Evolutionary conservation across 2,329 filamentous ascomycete species (phyloP), one percentile per base, ranked within the genome.

Genomic region (Verticillium nubilum): DNA sequence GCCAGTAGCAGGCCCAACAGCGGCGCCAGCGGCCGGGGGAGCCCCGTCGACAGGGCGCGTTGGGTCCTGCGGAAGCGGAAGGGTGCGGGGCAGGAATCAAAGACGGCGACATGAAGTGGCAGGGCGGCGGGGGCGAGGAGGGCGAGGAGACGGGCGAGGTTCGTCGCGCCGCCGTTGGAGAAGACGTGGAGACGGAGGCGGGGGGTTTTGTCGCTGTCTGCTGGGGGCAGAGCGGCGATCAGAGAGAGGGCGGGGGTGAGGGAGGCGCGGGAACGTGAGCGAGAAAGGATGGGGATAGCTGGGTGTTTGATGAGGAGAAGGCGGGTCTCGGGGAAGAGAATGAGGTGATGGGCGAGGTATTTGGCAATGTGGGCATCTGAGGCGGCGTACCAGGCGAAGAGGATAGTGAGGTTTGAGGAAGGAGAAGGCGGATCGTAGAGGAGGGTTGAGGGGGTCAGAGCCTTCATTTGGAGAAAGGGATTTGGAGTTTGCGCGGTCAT

Each of bases 371-470:
- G 80, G 6, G 68, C 67, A 42, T 81, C 76, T n/a, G 67, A 73
- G 10, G 81, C 80, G 52, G 74, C 77, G 74, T 82, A 80, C 81
- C 82, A 84, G 7, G 75, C 71, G 35, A 77, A 74, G 35, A 84
- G 55, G 26, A 83, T 62, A 59, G 84, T 73, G 35, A 84, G 73
- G 58, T 76, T 76, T 13, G 81, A 80, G 10, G 73, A 66, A 1
- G 53, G 52, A 1, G 65, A 54, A 1, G 63, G 35, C 5, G 74
- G 74, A 2, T 69, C 67, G 62, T 73, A 73, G 63, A 76, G 67
- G 56, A 74, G 37, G 37, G 37, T 47, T 47, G 37, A 47, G n/a
- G 37, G 37, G 6, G 37, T 47, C 6, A 47, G 37, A n/a, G 37
- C 19, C 37, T 12, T 47, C 37, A 47, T 47, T 12, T 23, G 37